A percentile compares a stretch with the other conserved stretches of the same genome.
phyloP scores from a whole-genome alignment of 257 asterid species.

The Knoxia roxburghii region DNA sequence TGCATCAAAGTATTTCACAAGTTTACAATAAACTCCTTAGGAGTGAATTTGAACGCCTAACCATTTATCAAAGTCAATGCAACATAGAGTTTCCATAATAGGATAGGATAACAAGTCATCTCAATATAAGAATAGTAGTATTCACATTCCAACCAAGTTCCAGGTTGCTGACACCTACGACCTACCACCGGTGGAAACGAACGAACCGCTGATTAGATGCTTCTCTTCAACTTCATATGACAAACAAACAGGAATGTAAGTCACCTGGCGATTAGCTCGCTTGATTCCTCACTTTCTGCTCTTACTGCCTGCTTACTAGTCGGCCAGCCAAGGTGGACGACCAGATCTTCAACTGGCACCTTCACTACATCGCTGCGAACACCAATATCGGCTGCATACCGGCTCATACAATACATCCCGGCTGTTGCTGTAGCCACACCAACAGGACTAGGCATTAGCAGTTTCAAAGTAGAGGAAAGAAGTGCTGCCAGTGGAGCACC shows the following conservation, averaged over 20 bases:
- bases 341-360: constrained; percentile 80
- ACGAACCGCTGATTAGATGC: not conserved
- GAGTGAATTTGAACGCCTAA: not conserved
- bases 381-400: constrained; percentile 89
- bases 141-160: not conserved
- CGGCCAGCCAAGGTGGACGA: constrained; percentile 63
- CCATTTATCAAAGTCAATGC: not conserved
- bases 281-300: constrained; percentile 22
- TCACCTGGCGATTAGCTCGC: constrained; percentile 30
- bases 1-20: no score
- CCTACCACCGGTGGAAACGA: not conserved
- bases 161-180: not conserved
- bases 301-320: constrained; percentile 24
- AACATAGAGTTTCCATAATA: not conserved
- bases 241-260: constrained; percentile 8
- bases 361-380: constrained; percentile 69
- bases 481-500: constrained; percentile 94
- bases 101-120: not conserved
- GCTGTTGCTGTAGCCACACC: constrained; percentile 83
- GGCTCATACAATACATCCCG: constrained; percentile 86
- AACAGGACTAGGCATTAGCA: constrained; percentile 73
- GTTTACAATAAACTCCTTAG: not conserved
- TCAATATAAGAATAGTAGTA: not conserved
- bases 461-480: constrained; percentile 71
- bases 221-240: not conserved